A percentile compares a stretch with the other conserved stretches of the same genome.
These are phyloP conservation scores for Lophiotrema nucula DNA, from an alignment of 495 filamentous ascomycete genomes.

Conservation along the genomic window DNA sequence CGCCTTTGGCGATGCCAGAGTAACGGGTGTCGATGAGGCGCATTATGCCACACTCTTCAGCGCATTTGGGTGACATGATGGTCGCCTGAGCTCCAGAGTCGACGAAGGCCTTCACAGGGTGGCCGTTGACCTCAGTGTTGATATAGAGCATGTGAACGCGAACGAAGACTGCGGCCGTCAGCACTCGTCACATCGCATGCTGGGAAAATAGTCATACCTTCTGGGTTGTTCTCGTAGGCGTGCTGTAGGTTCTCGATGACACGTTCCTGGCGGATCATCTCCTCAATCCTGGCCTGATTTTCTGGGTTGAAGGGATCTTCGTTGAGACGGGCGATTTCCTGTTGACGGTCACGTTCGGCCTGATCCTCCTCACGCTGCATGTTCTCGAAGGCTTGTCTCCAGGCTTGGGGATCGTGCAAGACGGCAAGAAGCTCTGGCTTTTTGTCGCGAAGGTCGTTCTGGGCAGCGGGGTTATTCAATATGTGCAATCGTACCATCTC, in stretches of 20 bases:
- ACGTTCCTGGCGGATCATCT: constrained; percentile 90
- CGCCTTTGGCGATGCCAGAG: constrained; percentile 84
- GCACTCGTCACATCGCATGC: background rate
- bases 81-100: constrained; percentile 97
- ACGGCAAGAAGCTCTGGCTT: constrained; percentile 74
- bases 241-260: constrained; percentile 94
- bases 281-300: constrained; percentile 88
- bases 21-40: constrained; percentile 91
- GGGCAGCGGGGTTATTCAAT: constrained; percentile 71
- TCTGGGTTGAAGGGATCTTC: constrained; percentile 89
- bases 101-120: constrained; percentile 91
- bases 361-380: constrained; percentile 68
- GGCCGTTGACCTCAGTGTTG: constrained; percentile 89
- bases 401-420: constrained; percentile 74
- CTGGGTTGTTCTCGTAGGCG: constrained; percentile 93
- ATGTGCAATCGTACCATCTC: constrained; percentile 81
- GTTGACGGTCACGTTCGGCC: constrained; percentile 68
- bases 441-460: constrained; percentile 63
- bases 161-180: constrained; percentile 69
- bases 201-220: constrained; percentile 59
- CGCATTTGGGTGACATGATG: constrained; percentile 95
- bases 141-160: constrained; percentile 95
- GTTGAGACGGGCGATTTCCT: constrained; percentile 77
- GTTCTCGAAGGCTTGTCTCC: constrained; percentile 64
- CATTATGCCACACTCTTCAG: constrained; percentile 91